These are phyloP conservation scores for Colletotrichum agaves DNA, from an alignment of 2,329 filamentous ascomycete genomes.

Conservation along the genomic window DNA sequence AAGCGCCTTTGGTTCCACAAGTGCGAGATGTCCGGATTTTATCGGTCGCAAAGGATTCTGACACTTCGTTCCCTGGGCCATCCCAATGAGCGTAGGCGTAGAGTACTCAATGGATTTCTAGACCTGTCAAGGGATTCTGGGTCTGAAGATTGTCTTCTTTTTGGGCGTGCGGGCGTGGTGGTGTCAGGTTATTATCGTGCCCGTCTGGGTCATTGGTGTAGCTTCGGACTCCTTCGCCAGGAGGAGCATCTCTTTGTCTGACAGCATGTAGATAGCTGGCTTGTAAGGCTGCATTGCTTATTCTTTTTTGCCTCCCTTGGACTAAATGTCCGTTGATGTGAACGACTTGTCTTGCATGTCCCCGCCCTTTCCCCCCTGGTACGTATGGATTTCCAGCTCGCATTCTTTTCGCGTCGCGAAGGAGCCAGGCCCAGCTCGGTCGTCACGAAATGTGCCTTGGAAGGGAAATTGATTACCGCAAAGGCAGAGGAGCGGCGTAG, in stretches of 20 bases:
- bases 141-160: neutral
- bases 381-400: too few relatives aligned
- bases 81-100: too few relatives aligned
- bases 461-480: neutral
- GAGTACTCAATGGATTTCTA: too few relatives aligned
- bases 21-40: too few relatives aligned
- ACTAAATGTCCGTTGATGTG: conserved; percentile 6
- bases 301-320: neutral
- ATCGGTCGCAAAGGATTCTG: too few relatives aligned
- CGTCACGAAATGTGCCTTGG: too few relatives aligned
- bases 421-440: too few relatives aligned
- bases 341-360: neutral
- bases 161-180: neutral
- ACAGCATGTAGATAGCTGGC: neutral
- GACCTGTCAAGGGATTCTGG: too few relatives aligned
- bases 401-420: too few relatives aligned
- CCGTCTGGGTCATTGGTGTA: neutral
- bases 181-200: neutral
- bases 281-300: neutral
- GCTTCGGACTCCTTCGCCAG: neutral
- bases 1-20: too few relatives aligned
- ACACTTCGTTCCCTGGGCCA: too few relatives aligned
- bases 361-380: too few relatives aligned
- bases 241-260: neutral
- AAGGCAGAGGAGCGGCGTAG: neutral